A percentile compares a stretch with the other conserved stretches of the same genome.
These are phyloP conservation scores for Candida patagonica DNA, from an alignment of 805 yeast species.

Conservation along the genomic window DNA sequence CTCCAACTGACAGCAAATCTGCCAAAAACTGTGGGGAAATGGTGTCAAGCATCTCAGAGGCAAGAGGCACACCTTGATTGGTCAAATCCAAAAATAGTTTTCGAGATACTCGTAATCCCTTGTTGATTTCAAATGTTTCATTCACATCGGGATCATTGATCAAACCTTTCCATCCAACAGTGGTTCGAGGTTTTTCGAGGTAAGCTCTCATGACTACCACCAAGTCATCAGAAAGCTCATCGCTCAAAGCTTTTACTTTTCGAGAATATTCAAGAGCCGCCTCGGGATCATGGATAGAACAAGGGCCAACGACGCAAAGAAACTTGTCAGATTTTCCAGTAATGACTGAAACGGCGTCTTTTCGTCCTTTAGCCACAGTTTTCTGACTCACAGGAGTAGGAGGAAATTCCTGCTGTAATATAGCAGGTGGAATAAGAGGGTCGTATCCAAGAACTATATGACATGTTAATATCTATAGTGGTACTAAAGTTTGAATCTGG, in stretches of 20 bases:
- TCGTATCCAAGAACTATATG: slow-evolving; percentile 65
- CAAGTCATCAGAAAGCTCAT: slow-evolving; percentile 65
- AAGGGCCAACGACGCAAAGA: slow-evolving; percentile 88
- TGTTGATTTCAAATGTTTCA: slow-evolving; percentile 87
- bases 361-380: slow-evolving; percentile 69
- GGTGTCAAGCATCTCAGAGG: slow-evolving; percentile 96
- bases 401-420: slow-evolving; percentile 78
- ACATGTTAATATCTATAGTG: slow-evolving; percentile 29
- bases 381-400: slow-evolving; percentile 45
- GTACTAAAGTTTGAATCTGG: not conserved
- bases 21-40: slow-evolving; percentile 93
- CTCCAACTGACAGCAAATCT: slow-evolving; percentile 88
- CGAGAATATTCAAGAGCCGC: slow-evolving; percentile 84
- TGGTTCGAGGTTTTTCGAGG: slow-evolving; percentile 96
- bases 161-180: slow-evolving; percentile 98
- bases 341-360: slow-evolving; percentile 65
- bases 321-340: slow-evolving; percentile 73
- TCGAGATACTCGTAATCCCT: slow-evolving; percentile 84
- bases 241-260: slow-evolving; percentile 55
- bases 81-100: slow-evolving; percentile 77
- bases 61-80: slow-evolving; percentile 76
- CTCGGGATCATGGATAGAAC: slow-evolving; percentile 87
- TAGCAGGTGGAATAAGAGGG: slow-evolving; percentile 88
- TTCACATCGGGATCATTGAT: slow-evolving; percentile 95
- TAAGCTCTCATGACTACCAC: slow-evolving; percentile 94